Conservation (phyloP, 192 early-diverging fungal species). For the Diversispora epigaea region DNA sequence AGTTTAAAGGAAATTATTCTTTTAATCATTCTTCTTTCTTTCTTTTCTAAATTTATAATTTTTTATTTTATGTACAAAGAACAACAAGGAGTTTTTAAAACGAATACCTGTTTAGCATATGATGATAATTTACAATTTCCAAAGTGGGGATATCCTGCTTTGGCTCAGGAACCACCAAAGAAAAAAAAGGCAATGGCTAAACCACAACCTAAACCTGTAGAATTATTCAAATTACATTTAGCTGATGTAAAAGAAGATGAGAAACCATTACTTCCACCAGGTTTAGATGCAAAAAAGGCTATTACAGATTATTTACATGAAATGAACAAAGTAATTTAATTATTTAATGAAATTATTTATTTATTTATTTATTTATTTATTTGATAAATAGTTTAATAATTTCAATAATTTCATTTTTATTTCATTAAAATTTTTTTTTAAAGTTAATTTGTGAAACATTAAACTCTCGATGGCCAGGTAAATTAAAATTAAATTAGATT, state of each 20-base stretch:
- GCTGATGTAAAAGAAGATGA: slow-evolving; percentile 47
- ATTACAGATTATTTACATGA: slow-evolving; percentile 56
- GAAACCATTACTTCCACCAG: slow-evolving; percentile 44
- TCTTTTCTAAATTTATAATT: background rate
- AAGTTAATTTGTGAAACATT: slow-evolving; percentile 16
- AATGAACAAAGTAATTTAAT: slow-evolving; percentile 21
- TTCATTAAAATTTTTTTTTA: background rate
- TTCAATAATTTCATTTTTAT: too few species aligned
- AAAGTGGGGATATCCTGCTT: slow-evolving; percentile 27
- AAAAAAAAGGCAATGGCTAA: background rate
- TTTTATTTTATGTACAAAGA: background rate
- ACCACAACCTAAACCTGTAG: slow-evolving; percentile 19
- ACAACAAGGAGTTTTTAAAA: slow-evolving; percentile 20
- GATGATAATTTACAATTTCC: slow-evolving; percentile 25
- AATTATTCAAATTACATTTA: slow-evolving; percentile 52
- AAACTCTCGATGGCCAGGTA: slow-evolving; percentile 28
- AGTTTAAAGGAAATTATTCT: too few species aligned
- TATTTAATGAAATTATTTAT: background rate
- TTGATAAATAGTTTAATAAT: too few species aligned
- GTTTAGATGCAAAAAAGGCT: slow-evolving; percentile 49
- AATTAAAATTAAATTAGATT: background rate
- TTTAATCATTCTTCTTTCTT: background rate
- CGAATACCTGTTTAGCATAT: slow-evolving; percentile 25
- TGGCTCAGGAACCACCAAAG: slow-evolving; percentile 25
- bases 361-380: background rate